Evolutionary conservation across 768 basidiomycete genomes (phyloP), one percentile per base, ranked within the genome.

Genomic region (Tricholoma terreum): DNA sequence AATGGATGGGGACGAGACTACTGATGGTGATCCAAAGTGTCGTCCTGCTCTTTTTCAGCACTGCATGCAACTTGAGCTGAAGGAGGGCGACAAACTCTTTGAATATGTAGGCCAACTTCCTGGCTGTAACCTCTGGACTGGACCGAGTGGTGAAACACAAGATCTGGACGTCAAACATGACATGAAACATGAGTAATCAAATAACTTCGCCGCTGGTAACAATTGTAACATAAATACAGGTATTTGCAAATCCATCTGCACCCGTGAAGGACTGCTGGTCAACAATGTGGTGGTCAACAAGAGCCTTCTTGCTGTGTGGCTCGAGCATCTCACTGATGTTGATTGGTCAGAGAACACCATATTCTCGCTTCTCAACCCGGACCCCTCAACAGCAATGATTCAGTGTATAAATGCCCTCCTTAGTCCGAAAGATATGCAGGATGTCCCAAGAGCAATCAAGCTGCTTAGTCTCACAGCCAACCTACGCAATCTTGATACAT

Each of bases 391-490:
- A 49, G 15, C n/a, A n/a, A n/a, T n/a, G n/a, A n/a, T n/a, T n/a
- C n/a, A n/a, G n/a, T n/a, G n/a, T n/a, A 58, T 69, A 0, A 54
- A 63, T 10, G 55, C 40, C 49, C 65, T 74, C n/a, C 60, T 73
- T 4, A 61, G 62, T 49, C 71, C 69, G 0, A 65, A 65, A 27
- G 69, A 69, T 56, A 54, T 62, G 11, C 72, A 74, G 56, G 65
- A 73, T 57, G 72, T 73, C n/a, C 71, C 72, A 0, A 55, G 63
- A 21, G 69, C 71, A 0, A 63, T 71, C 15, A 60, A 70, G 35
- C 65, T 73, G 4, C 61, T 73, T 8, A 34, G 46, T 1, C 33
- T 56, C 21, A 54, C 61, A 17, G 56, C 61, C 27, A 60, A 64
- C 11, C 15, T 72, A 12, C 54, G 55, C 10, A 53, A 60, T 11